phyloP scores from a whole-genome alignment of 352 stramenopile genomes.

The Phytophthora uliginosa region DNA sequence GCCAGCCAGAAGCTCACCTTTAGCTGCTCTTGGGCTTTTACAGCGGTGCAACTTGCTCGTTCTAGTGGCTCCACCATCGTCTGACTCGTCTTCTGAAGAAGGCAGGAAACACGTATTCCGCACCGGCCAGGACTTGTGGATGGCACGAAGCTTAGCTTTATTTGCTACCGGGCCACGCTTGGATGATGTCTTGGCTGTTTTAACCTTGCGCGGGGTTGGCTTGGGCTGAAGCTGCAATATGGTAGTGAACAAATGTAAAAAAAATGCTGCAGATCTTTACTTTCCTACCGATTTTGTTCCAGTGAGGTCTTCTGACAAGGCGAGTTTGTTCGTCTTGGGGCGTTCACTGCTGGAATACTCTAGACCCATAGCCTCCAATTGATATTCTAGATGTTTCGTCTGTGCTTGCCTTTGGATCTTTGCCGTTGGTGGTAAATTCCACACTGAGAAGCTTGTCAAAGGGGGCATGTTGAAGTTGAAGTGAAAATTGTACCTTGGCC shows the following conservation, averaged over 20 bases:
- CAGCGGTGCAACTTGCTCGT: conserved; percentile 11
- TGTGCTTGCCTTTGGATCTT: neutral
- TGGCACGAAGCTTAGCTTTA: neutral
- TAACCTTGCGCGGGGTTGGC: neutral
- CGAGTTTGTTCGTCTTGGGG: neutral
- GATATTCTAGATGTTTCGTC: neutral
- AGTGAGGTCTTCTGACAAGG: neutral
- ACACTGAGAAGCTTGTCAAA: neutral
- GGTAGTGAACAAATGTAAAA: neutral
- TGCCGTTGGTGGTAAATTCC: conserved; percentile 1
- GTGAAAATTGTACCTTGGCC: neutral
- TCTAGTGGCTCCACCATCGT: neutral
- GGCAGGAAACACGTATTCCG: conserved; percentile 26
- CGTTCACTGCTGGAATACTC: neutral
- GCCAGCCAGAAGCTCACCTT: conserved; percentile 15
- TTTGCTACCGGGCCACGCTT: neutral
- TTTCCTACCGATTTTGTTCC: neutral
- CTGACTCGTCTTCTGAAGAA: conserved; percentile 34
- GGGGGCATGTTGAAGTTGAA: conserved; percentile 17
- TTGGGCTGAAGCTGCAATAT: neutral
- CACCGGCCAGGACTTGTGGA: conserved; percentile 15
- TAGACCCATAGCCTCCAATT: neutral
- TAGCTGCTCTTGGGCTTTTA: conserved; percentile 15
- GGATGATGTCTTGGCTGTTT: neutral
- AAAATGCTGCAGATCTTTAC: neutral